A percentile compares a stretch with the other conserved stretches of the same genome.
These are phyloP conservation scores for Anastatica hierochuntica DNA, from an alignment of 345 rosid species.

Conservation along the genomic window DNA sequence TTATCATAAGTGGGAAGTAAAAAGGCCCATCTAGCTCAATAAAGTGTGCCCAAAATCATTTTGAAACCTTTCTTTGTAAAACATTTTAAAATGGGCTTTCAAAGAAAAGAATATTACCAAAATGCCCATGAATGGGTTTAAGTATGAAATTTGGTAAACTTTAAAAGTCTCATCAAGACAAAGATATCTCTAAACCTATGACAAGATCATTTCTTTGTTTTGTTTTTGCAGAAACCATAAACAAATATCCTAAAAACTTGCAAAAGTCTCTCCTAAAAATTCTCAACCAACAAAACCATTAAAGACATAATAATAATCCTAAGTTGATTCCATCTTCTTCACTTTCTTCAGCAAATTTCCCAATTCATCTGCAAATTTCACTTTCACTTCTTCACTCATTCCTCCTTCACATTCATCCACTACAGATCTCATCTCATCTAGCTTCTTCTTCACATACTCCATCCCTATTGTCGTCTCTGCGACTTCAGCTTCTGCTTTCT, in stretches of 20 bases:
- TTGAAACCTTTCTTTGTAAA: no score
- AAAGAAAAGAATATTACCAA: no score
- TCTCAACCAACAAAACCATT: constrained; percentile 20
- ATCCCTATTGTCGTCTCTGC: constrained; percentile 15
- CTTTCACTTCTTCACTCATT: constrained; percentile 25
- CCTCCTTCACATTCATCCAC: constrained; percentile 26
- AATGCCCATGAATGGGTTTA: no score
- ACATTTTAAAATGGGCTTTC: no score
- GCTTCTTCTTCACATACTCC: constrained; percentile 30
- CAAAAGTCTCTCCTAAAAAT: constrained; percentile 1
- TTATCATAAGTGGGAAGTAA: no score
- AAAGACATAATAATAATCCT: constrained; percentile 12
- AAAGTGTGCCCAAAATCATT: no score
- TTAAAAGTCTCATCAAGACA: no score
- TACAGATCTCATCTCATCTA: constrained; percentile 29
- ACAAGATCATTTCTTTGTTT: not conserved
- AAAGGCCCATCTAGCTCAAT: no score
- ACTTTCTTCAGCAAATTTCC: constrained; percentile 34
- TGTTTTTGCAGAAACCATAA: constrained; percentile 3
- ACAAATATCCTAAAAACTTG: constrained; percentile 18
- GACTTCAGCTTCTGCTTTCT: constrained; percentile 13
- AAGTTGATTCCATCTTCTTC: constrained; percentile 15
- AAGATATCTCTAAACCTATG: no score
- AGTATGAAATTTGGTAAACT: no score
- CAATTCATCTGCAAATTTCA: constrained; percentile 31